Percentiles rank a stretch among this genome's conserved stretches.
These are phyloP conservation scores for Hericium erinaceus DNA, from an alignment of 768 basidiomycete genomes.

Conservation along the genomic window DNA sequence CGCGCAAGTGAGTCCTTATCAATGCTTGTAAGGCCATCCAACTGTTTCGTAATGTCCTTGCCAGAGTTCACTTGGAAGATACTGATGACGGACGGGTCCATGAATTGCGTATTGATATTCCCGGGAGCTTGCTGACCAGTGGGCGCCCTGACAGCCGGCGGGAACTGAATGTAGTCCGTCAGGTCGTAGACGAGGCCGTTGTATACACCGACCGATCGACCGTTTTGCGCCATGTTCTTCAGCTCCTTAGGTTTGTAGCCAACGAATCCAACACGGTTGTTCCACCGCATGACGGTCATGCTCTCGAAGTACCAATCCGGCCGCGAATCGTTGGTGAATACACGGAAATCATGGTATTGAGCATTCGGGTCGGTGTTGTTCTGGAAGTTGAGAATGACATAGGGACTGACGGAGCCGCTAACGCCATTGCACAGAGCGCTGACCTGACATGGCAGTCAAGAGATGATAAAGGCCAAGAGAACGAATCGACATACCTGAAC, in stretches of 20 bases:
- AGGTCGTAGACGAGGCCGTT: conserved; percentile 82
- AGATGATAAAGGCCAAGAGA: conserved; percentile 1
- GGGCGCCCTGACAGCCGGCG: conserved; percentile 48
- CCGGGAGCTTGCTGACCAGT: conserved; percentile 30
- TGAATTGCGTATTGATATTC: conserved; percentile 49
- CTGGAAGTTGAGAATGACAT: conserved; percentile 63
- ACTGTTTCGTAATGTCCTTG: conserved; percentile 67
- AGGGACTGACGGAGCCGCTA: conserved; percentile 65
- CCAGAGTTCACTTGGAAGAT: conserved; percentile 75
- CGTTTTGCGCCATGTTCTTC: conserved; percentile 52
- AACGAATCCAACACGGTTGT: conserved; percentile 78
- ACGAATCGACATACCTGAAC: conserved; percentile 54
- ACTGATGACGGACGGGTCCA: conserved; percentile 57
- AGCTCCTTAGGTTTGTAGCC: conserved; percentile 76
- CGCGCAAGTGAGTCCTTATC: conserved; percentile 49
- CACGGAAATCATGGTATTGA: conserved; percentile 94
- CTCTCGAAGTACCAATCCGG: conserved; percentile 98
- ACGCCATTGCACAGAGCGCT: conserved; percentile 88
- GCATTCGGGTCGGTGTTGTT: conserved; percentile 73
- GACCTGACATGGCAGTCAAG: conserved; percentile 40
- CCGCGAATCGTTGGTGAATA: conserved; percentile 76
- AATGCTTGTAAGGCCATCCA: conserved; percentile 50
- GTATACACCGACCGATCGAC: conserved; percentile 75
- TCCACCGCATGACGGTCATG: conserved; percentile 92
- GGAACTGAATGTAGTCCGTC: conserved; percentile 65